Evolutionary conservation across 140 eudicot species (phyloP).

Genomic region (Anethum foeniculum): DNA sequence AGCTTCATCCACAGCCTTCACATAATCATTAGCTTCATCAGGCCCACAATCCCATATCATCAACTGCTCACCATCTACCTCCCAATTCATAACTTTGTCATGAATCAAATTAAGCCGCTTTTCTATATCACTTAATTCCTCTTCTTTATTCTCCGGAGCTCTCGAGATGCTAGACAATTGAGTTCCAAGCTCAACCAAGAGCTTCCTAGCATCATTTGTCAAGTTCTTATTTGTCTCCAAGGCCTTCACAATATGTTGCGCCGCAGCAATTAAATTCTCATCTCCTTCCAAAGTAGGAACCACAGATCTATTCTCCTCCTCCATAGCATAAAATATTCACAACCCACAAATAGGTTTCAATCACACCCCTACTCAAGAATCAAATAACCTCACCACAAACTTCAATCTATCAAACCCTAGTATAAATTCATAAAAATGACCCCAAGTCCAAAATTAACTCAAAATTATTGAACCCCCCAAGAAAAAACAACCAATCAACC

Average conservation of each 20-base stretch:
- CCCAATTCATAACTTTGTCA: constrained; percentile 65
- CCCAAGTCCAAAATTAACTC: neutral
- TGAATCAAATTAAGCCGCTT: constrained; percentile 46
- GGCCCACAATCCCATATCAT: constrained; percentile 90
- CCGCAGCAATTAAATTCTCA: constrained; percentile 69
- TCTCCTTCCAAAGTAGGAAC: constrained; percentile 46
- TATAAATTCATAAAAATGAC: constrained; percentile 11
- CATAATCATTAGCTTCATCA: constrained; percentile 60
- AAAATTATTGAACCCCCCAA: constrained; percentile 11
- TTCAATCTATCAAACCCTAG: constrained; percentile 17
- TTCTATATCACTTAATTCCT: constrained; percentile 34
- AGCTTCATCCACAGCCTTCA: constrained; percentile 63
- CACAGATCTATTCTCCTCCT: constrained; percentile 45
- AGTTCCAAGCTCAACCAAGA: constrained; percentile 65
- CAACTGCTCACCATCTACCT: constrained; percentile 33
- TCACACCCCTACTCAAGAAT: constrained; percentile 1
- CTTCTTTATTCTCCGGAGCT: constrained; percentile 21
- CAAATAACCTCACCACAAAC: constrained; percentile 4
- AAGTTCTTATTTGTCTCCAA: constrained; percentile 51
- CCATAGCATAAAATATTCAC: constrained; percentile 27
- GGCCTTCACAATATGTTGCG: constrained; percentile 44
- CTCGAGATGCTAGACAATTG: constrained; percentile 40
- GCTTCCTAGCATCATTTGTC: constrained; percentile 39
- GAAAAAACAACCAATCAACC: neutral
- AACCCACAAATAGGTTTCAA: neutral